phyloP scores from a whole-genome alignment of 192 early-diverging fungal genomes.

The Rhizoclosmatium globosum region DNA sequence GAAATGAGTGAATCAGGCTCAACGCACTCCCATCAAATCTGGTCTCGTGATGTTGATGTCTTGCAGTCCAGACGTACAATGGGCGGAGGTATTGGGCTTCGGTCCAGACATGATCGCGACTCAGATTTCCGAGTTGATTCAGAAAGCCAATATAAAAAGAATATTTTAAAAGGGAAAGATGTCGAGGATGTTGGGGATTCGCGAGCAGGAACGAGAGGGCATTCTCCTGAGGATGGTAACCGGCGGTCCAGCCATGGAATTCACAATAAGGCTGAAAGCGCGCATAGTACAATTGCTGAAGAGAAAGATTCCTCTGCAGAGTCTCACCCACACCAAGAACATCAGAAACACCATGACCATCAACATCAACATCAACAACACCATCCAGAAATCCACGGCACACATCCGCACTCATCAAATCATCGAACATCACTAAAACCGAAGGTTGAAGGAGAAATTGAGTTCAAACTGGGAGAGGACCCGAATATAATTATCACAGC shows the following conservation, averaged over 20 bases:
- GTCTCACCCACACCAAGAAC: neutral
- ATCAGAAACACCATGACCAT: neutral
- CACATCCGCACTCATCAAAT: neutral
- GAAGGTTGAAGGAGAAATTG: neutral
- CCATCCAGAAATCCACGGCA: neutral
- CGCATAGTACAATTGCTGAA: neutral
- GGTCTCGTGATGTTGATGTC: conserved; percentile 5
- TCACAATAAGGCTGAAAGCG: neutral
- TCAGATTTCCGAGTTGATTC: neutral
- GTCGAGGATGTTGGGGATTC: no score
- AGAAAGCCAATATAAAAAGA: no score
- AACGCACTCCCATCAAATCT: conserved; percentile 18
- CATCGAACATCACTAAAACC: neutral
- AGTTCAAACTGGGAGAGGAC: conserved; percentile 10
- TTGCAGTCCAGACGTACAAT: neutral
- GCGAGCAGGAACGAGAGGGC: no score
- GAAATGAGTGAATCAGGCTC: conserved; percentile 25
- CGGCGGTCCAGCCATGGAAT: no score
- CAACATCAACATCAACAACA: no score
- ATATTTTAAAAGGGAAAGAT: no score
- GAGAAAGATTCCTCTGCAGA: neutral
- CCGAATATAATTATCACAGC: conserved; percentile 26
- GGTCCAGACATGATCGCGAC: neutral
- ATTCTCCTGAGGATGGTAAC: no score
- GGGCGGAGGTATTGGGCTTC: neutral